Conservation (phyloP, 2,329 filamentous ascomycete genomes). For the Claviceps sp. region DNA sequence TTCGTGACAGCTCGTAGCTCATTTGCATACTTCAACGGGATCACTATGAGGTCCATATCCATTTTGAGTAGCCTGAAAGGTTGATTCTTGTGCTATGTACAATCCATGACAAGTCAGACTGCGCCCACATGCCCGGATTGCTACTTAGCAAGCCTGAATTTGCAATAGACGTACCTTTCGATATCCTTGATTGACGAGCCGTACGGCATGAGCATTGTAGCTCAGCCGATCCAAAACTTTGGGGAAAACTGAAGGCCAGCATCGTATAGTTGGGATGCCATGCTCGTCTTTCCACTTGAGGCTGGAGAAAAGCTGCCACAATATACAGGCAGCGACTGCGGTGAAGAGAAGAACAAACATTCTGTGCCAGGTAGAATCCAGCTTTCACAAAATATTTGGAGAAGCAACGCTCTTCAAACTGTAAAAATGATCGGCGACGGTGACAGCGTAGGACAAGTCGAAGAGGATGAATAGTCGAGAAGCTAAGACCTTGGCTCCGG, state of each 20-base stretch:
- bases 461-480: no score
- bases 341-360: not conserved
- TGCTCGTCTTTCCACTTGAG: not conserved
- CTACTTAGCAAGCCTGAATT: no score
- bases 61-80: slow-evolving; percentile 8
- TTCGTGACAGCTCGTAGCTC: slow-evolving; percentile 7
- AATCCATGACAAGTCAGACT: no score
- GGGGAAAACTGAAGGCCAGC: slow-evolving; percentile 6
- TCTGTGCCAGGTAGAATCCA: no score
- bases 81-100: slow-evolving; percentile 3
- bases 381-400: no score
- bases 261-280: slow-evolving; percentile 4
- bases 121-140: no score
- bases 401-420: no score
- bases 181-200: slow-evolving; percentile 6
- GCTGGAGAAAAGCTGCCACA: not conserved
- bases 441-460: no score
- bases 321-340: not conserved
- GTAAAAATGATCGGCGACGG: no score
- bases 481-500: no score
- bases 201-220: slow-evolving; percentile 5
- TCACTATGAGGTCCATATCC: slow-evolving; percentile 9
- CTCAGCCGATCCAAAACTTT: slow-evolving; percentile 7
- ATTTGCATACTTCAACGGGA: slow-evolving; percentile 7
- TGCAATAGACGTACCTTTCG: not conserved